These are phyloP conservation scores for Cyclotella sp. DNA, from an alignment of 108 stramenopile genomes.

Conservation along the genomic window DNA sequence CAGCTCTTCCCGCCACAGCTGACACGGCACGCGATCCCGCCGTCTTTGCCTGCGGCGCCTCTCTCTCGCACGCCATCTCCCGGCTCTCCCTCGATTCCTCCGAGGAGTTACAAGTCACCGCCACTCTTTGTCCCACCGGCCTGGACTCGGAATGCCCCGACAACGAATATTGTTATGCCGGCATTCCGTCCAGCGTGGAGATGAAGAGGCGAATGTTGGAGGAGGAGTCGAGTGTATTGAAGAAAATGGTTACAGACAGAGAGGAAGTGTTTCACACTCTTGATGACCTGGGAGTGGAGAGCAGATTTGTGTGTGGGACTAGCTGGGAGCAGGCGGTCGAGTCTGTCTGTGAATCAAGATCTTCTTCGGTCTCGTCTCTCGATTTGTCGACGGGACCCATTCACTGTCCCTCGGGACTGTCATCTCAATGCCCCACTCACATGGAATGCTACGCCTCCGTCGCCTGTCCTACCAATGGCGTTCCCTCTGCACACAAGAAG, in stretches of 20 bases:
- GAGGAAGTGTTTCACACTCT: background rate
- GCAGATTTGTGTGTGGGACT: constrained; percentile 9
- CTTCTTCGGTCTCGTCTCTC: background rate
- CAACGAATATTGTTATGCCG: constrained; percentile 24
- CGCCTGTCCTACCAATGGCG: background rate
- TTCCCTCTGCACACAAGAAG: too few relatives aligned
- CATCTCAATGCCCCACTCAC: constrained; percentile 2
- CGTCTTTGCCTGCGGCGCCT: background rate
- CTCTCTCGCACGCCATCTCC: background rate
- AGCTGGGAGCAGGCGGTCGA: background rate
- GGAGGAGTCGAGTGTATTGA: background rate
- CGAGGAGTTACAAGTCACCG: too few relatives aligned
- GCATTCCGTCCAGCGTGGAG: constrained; percentile 1
- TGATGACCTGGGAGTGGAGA: constrained; percentile 1
- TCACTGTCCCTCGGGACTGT: constrained; percentile 14
- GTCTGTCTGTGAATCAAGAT: background rate
- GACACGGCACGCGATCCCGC: background rate
- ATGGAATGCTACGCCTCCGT: constrained; percentile 26
- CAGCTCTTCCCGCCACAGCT: constrained; percentile 2
- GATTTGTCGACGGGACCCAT: background rate
- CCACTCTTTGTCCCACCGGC: constrained; percentile 18
- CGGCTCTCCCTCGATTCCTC: background rate
- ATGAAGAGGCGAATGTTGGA: background rate
- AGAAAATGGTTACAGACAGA: background rate
- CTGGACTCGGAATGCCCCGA: constrained; percentile 7